A percentile compares a stretch with the other conserved stretches of the same genome.
Evolutionary conservation across 495 filamentous ascomycete genomes (phyloP).

Genomic region (Penicillium robsamsonii): DNA sequence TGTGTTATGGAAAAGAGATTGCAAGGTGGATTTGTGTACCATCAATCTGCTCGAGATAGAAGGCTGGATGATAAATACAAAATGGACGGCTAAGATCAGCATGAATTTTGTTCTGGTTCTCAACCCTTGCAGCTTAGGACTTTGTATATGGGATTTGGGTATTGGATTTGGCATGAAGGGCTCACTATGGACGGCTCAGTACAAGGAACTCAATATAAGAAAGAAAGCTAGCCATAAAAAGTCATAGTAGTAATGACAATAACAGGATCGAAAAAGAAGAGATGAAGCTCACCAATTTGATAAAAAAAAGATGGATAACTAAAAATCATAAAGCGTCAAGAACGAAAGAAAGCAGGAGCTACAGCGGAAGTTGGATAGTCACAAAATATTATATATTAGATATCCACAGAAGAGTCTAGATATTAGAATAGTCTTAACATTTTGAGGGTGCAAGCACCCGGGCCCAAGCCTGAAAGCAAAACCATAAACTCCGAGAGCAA

Average conservation of each 20-base stretch:
- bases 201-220: background rate
- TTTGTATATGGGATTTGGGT: background rate
- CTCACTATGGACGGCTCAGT: background rate
- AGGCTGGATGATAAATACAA: constrained; percentile 6
- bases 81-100: too few relatives aligned
- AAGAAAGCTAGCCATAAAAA: background rate
- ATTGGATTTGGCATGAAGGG: background rate
- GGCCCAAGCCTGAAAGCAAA: constrained; percentile 10
- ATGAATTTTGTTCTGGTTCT: too few relatives aligned
- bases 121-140: too few relatives aligned
- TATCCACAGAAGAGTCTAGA: constrained; percentile 24
- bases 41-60: constrained; percentile 18
- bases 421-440: constrained; percentile 32
- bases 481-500: constrained; percentile 28
- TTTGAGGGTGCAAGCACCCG: constrained; percentile 21
- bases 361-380: constrained; percentile 1
- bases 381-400: constrained; percentile 20
- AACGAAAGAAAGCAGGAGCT: background rate
- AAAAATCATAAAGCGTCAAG: background rate
- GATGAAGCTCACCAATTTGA: background rate
- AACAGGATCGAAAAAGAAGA: background rate
- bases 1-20: constrained; percentile 22
- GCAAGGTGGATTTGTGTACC: constrained; percentile 23
- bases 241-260: background rate
- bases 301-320: background rate